Conservation (phyloP, 805 yeast genomes). For the Teunomyces lycoperdinae region DNA sequence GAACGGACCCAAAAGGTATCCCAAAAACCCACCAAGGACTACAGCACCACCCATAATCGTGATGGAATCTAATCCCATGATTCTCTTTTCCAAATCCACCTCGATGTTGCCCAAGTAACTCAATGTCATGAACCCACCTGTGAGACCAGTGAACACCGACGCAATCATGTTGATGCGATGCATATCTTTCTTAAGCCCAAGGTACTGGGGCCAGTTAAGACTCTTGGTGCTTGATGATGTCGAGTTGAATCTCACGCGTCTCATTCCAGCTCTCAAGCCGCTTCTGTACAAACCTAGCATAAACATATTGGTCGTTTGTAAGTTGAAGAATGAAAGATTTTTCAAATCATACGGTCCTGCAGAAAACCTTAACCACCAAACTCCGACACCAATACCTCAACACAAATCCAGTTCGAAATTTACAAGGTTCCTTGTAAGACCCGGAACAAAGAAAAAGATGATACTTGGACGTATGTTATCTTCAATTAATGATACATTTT, state of each 20-base stretch:
- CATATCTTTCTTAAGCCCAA: constrained; percentile 71
- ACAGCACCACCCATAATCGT: constrained; percentile 76
- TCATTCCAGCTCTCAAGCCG: background rate
- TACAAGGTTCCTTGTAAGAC: too few relatives aligned
- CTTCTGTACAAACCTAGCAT: background rate
- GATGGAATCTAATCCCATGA: constrained; percentile 88
- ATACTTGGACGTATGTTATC: too few relatives aligned
- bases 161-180: constrained; percentile 66
- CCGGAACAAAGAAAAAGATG: too few relatives aligned
- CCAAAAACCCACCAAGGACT: constrained; percentile 67
- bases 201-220: constrained; percentile 78
- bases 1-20: constrained; percentile 80
- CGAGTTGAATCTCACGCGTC: constrained; percentile 21
- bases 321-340: background rate
- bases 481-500: too few relatives aligned
- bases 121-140: constrained; percentile 70
- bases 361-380: background rate
- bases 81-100: constrained; percentile 81
- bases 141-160: constrained; percentile 63
- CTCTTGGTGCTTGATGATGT: constrained; percentile 9
- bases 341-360: constrained; percentile 3
- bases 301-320: background rate
- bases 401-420: too few relatives aligned
- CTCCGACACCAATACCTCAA: too few relatives aligned
- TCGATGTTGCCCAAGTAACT: constrained; percentile 74